Base-by-base conservation (phyloP, 1,284 basidiomycete genomes). In the Tylopilus sp. region DNA sequence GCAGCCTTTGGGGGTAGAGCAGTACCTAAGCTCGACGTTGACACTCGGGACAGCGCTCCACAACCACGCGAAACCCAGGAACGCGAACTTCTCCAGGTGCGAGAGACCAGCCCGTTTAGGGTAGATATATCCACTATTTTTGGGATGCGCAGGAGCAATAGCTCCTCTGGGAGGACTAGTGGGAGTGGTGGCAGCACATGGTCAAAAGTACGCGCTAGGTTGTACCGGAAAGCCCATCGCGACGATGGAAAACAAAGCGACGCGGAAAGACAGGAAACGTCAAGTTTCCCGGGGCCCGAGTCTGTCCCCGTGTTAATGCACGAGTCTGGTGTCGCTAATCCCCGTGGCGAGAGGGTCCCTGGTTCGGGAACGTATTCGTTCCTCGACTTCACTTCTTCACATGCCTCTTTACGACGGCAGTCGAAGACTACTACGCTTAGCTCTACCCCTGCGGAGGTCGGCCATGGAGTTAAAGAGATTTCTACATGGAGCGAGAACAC, bases 381-480 rank as follows among this genome's bases (percentile, higher is more conserved):
- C 79, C 81, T 91, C 29, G 90, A 91, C 72, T 83, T 91, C 61
- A 54, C 75, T 51, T 87, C 87, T 6, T 86, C 87, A 4, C 81
- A 81, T 49, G 79, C 74, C 16, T 87, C 86, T 29, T 63, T 80
- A 26, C 74, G 76, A 29, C 79, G 76, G 36, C 78, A 80, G 8
- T 83, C 85, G 7, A 75, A 78, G 53, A 69, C 71, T 18, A 69
- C 64, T n/a, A 78, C 76, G 29, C 62, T 69, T 52, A 79, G 69
- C 53, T 79, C 77, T 62, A 61, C 69, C 1, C 70, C 72, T 18
- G 77, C 69, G 12, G 75, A 77, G 32, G 8, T 60, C n/a, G 77
- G 74, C 53, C 78, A 78, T 55, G 64, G 44, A 6, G 47, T 52
- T n/a, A 61, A 49, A 32, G 65, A 67, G 8, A 26, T 19, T 33